These are phyloP conservation scores for Pseudocercospora ulei DNA, from an alignment of 2,329 filamentous ascomycete species.

Conservation along the genomic window DNA sequence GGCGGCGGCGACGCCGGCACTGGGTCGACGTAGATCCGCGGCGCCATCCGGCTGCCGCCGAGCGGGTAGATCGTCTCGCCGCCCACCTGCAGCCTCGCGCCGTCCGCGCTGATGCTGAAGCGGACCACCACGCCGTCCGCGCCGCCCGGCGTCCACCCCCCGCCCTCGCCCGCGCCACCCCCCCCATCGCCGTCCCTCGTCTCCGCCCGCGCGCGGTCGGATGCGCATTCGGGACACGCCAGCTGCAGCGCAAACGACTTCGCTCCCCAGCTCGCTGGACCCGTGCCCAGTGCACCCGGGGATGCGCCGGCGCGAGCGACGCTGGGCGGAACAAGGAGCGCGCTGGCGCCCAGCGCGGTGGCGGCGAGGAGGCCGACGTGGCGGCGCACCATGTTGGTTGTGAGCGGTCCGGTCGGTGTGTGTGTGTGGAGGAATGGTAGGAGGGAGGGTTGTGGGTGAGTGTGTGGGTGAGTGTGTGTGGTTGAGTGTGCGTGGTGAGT, in stretches of 20 bases:
- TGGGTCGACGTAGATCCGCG: slow-evolving; percentile 25
- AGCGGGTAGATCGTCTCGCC: slow-evolving; percentile 50
- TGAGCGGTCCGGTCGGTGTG: slow-evolving; percentile 11
- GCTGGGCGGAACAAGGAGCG: slow-evolving; percentile 48
- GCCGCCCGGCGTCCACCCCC: slow-evolving; percentile 29
- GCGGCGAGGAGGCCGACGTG: slow-evolving; percentile 27
- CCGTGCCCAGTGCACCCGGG: slow-evolving; percentile 20
- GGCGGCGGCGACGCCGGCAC: slow-evolving; percentile 22
- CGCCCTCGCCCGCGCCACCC: slow-evolving; percentile 21
- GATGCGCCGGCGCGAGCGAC: slow-evolving; percentile 38
- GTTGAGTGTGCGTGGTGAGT: too few relatives aligned
- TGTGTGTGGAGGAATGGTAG: too few relatives aligned
- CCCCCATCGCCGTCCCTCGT: too few relatives aligned
- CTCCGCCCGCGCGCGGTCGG: slow-evolving; percentile 31
- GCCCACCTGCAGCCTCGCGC: slow-evolving; percentile 48
- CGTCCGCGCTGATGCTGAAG: slow-evolving; percentile 45
- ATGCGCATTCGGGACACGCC: slow-evolving; percentile 48
- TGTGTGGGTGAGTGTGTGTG: too few relatives aligned
- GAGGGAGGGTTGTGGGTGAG: too few relatives aligned
- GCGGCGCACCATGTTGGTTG: slow-evolving; percentile 31
- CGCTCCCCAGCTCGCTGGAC: slow-evolving; percentile 31
- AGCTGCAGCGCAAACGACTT: slow-evolving; percentile 42
- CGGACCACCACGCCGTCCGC: slow-evolving; percentile 39
- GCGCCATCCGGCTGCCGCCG: slow-evolving; percentile 12
- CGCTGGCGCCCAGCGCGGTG: slow-evolving; percentile 30